Evolutionary conservation across 2,329 filamentous ascomycete species (phyloP), one percentile per base, ranked within the genome.

Genomic region (Pyricularia sp.): DNA sequence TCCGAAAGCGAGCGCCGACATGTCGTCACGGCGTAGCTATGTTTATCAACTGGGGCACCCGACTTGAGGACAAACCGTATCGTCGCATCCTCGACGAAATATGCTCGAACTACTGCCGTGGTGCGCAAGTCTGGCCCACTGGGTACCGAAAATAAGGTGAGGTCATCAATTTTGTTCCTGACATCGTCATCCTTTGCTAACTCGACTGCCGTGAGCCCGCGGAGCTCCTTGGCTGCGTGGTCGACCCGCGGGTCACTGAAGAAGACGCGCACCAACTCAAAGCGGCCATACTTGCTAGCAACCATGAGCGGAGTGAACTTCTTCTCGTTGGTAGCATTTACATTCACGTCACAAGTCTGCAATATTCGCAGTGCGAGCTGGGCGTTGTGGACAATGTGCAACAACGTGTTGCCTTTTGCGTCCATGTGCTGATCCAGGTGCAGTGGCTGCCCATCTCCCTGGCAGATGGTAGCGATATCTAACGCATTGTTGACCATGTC

Each of bases 161-260:
- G 83, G 77, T 99, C 95, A 76, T 99, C 95, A 71, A 99, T 97
- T 73, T 92, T 90, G 79, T 98, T 99, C 58, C 95, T 88, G 30
- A 99, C 92, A 73, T 99, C 95, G 76, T 99, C 95, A 74, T 99
- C 96, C 77, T 99, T 99, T 66, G 96, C 95, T 65, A 99, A 84
- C 78, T 99, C 95, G 7, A 98, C 93, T 9, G 95, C 95, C 9
- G 94, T 97, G 73, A 99, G 83, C 0, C 95, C 95, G 70, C 95
- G 88, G 20, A 92, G 80, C 77, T 99, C 96, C 77, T 91, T 92
- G 33, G 94, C 88, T 61, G 90, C 88, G 17, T 94, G 81, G 76
- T 99, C 95, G 4, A 97, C 93, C 73, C 96, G 85, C 28, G 92
- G 87, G 76, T 99, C 95, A 61, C 90, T 86, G 77, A 97, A 98